Conservation (phyloP, 2,329 filamentous ascomycete genomes). For the Talaromyces albobiverticillius region DNA sequence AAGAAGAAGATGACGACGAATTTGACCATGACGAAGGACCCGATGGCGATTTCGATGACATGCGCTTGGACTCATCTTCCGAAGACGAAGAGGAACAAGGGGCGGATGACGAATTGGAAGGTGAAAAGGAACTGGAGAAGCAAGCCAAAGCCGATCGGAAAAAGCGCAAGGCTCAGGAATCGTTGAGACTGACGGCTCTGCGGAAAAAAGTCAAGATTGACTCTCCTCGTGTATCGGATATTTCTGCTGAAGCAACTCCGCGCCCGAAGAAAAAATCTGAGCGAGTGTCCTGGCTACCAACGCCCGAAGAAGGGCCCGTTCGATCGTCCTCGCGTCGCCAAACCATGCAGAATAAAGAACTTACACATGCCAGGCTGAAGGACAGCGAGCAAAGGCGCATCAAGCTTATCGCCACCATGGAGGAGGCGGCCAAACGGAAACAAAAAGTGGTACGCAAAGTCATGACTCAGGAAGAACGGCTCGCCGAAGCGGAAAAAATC, state of each 20-base stretch:
- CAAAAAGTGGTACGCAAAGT: constrained; percentile 73
- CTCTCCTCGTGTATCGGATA: constrained; percentile 40
- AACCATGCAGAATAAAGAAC: constrained; percentile 65
- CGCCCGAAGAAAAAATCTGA: constrained; percentile 67
- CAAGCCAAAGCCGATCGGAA: constrained; percentile 70
- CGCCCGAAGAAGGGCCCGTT: constrained; percentile 58
- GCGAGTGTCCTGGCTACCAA: constrained; percentile 67
- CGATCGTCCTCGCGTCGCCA: constrained; percentile 62
- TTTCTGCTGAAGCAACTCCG: constrained; percentile 29
- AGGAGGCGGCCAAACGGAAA: constrained; percentile 59
- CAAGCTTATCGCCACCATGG: constrained; percentile 55
- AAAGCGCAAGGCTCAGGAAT: constrained; percentile 78
- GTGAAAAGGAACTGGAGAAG: constrained; percentile 81
- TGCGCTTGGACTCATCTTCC: constrained; percentile 80
- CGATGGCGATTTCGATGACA: constrained; percentile 64
- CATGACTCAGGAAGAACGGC: constrained; percentile 81
- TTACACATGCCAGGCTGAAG: constrained; percentile 47
- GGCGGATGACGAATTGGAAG: constrained; percentile 68
- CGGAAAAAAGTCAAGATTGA: constrained; percentile 75
- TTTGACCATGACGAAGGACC: constrained; percentile 41
- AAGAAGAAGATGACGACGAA: constrained; percentile 57
- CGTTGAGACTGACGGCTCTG: constrained; percentile 55
- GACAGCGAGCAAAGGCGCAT: constrained; percentile 49
- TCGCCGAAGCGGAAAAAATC: constrained; percentile 76
- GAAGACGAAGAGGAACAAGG: constrained; percentile 77